A percentile compares a stretch with the other conserved stretches of the same genome.
Conservation (phyloP, 148 eudicot genomes). For the Silene uniflora region DNA sequence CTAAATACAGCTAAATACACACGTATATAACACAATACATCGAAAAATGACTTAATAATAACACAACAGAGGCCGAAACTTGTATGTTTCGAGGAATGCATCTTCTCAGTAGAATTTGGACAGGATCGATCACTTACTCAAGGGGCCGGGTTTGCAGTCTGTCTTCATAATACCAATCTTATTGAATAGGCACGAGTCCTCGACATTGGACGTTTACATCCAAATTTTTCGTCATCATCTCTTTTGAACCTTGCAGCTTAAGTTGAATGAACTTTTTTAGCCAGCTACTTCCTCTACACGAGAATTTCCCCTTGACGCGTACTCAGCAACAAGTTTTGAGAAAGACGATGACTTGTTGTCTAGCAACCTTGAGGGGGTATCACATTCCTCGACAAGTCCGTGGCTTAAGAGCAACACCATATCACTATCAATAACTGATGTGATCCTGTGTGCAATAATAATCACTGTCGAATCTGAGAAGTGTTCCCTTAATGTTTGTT, state of each 20-base stretch:
- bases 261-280: not conserved
- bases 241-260: not conserved
- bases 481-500: slow-evolving; percentile 32
- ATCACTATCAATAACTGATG: slow-evolving; percentile 68
- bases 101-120: not conserved
- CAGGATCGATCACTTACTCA: not conserved
- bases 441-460: slow-evolving; percentile 42
- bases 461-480: slow-evolving; percentile 41
- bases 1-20: no score
- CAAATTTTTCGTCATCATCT: slow-evolving; percentile 23
- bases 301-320: slow-evolving; percentile 32
- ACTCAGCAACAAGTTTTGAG: slow-evolving; percentile 71
- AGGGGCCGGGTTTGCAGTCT: not conserved
- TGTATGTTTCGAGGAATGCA: not conserved
- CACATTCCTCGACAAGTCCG: slow-evolving; percentile 55
- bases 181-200: no score
- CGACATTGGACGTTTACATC: no score
- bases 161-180: no score
- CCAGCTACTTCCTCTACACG: slow-evolving; percentile 6
- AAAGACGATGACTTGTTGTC: slow-evolving; percentile 65
- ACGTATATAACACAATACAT: not conserved
- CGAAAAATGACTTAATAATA: not conserved
- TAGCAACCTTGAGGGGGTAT: slow-evolving; percentile 56
- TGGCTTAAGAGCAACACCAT: slow-evolving; percentile 57
- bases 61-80: not conserved